Conservation (phyloP, 1,139 yeast species). For the Ashbya aceris region DNA sequence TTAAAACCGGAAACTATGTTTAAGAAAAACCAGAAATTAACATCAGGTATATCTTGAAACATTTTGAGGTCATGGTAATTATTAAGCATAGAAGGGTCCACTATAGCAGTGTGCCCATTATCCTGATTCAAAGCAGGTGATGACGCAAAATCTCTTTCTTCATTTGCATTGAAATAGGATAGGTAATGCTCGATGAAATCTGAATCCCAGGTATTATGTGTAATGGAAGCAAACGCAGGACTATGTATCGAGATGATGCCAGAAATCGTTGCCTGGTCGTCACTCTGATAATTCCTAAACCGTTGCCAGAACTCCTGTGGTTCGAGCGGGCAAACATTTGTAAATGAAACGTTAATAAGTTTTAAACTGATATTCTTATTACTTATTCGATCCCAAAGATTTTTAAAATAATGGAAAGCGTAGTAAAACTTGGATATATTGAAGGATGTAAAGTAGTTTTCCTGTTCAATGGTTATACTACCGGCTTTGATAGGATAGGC, state of each 20-base stretch:
- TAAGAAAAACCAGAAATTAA: conserved; percentile 29
- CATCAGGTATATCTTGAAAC: conserved; percentile 27
- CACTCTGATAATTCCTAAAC: conserved; percentile 10
- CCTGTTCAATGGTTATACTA: conserved; percentile 20
- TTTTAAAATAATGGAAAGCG: conserved; percentile 24
- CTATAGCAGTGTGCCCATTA: conserved; percentile 8
- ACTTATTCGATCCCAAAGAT: conserved; percentile 27
- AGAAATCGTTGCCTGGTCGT: conserved; percentile 22
- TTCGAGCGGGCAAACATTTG: conserved; percentile 26
- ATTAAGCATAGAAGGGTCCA: conserved; percentile 18
- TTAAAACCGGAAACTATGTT: conserved; percentile 24
- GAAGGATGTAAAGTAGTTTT: conserved; percentile 17
- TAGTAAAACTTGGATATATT: conserved; percentile 25
- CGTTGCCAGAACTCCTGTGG: conserved; percentile 23
- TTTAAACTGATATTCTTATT: conserved; percentile 22
- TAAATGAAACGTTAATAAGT: conserved; percentile 28
- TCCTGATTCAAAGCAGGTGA: conserved; percentile 7
- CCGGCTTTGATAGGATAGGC: conserved; percentile 18
- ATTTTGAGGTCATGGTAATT: conserved; percentile 21
- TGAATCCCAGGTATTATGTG: conserved; percentile 21
- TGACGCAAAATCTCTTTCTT: neutral
- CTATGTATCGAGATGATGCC: conserved; percentile 4
- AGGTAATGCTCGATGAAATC: conserved; percentile 14
- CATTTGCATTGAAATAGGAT: conserved; percentile 7
- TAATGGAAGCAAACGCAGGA: conserved; percentile 2